Base-by-base conservation (phyloP, 768 basidiomycete genomes). In the Lentinula lateritia region DNA sequence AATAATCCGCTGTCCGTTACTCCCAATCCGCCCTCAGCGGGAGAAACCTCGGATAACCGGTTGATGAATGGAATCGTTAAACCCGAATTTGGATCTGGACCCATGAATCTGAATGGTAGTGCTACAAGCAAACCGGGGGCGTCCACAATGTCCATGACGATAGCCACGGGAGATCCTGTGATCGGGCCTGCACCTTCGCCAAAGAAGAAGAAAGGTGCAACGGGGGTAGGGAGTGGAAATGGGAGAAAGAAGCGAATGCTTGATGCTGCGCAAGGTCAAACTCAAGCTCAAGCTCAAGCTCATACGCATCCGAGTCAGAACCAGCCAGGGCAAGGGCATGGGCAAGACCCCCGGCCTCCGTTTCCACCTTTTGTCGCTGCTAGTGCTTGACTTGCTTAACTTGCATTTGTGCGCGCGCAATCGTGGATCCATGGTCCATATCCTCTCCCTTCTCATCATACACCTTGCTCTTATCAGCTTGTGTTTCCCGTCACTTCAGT, bases 181-280 rank as follows among this genome's bases (percentile, higher is more conserved):
- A 23, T 38, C 39, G 57, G 66, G n/a, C 42, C 70, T 39, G 53
- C 65, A 23, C 62, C 71, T 15, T 60, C 67, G 55, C 78, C 79
- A 71, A 81, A 80, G 73, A 81, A 80, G 76, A 81, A 80, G 72
- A 77, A 75, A 59, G 73, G 69, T 35, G 71, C 62, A 68, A 71
- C 65, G 52, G 78, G 76, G 7, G 74, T 78, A 43, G 80, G 79
- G 38, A 71, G 74, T 35, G 79, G 78, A 48, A 78, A 76, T 67
- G 79, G 79, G 62, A 70, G 77, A 63, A 82, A 83, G 76, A 81
- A 74, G 61, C 39, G 39, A 50, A 32, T 62, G 39, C 56, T 41
- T 46, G 58, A 62, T 54, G 62, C 56, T 15, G 69, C 58, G 50
- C 64, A 63, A 50, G 50, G 68, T 46, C 62, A 42, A 35, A 36